phyloP scores from a whole-genome alignment of 495 filamentous ascomycete species.

The Neurospora africana region DNA sequence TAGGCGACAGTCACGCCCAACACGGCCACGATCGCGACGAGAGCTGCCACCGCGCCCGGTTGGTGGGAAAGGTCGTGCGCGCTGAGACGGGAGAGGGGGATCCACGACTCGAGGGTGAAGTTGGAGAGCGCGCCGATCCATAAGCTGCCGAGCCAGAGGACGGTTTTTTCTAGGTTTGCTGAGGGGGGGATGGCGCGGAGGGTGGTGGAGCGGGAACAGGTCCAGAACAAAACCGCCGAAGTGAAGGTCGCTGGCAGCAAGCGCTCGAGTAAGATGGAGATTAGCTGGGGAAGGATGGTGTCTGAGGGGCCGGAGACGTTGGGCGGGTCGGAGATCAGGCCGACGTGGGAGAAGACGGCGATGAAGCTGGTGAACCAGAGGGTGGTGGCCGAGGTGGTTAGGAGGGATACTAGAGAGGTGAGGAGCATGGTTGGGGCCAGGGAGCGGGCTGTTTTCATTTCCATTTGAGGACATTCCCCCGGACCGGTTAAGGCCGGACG shows the following conservation, averaged over 20 bases:
- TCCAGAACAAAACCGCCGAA: slow-evolving; percentile 61
- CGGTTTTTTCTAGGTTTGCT: slow-evolving; percentile 58
- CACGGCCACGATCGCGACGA: slow-evolving; percentile 55
- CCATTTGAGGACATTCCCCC: not conserved
- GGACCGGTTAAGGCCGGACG: slow-evolving; percentile 3
- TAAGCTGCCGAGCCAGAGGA: slow-evolving; percentile 62
- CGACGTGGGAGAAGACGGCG: slow-evolving; percentile 67
- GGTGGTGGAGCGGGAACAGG: slow-evolving; percentile 35
- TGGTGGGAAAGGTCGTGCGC: slow-evolving; percentile 65
- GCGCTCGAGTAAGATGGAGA: slow-evolving; percentile 60
- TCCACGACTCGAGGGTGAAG: slow-evolving; percentile 64
- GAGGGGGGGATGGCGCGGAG: slow-evolving; percentile 48
- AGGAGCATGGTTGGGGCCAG: slow-evolving; percentile 62
- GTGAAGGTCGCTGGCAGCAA: slow-evolving; percentile 70
- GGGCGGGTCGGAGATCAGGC: slow-evolving; percentile 68
- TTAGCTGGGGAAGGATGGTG: slow-evolving; percentile 38
- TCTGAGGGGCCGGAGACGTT: slow-evolving; percentile 20
- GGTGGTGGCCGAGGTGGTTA: slow-evolving; percentile 56
- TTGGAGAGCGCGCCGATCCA: slow-evolving; percentile 77
- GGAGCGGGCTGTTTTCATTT: not conserved
- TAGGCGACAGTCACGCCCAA: slow-evolving; percentile 47
- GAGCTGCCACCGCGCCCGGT: slow-evolving; percentile 62
- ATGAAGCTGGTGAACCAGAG: slow-evolving; percentile 63
- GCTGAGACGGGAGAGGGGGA: slow-evolving; percentile 69
- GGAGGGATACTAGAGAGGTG: slow-evolving; percentile 54